Evolutionary conservation across 306 rosid genomes (phyloP), one percentile per base, ranked within the genome.

Genomic region (Prosopis cineraria): DNA sequence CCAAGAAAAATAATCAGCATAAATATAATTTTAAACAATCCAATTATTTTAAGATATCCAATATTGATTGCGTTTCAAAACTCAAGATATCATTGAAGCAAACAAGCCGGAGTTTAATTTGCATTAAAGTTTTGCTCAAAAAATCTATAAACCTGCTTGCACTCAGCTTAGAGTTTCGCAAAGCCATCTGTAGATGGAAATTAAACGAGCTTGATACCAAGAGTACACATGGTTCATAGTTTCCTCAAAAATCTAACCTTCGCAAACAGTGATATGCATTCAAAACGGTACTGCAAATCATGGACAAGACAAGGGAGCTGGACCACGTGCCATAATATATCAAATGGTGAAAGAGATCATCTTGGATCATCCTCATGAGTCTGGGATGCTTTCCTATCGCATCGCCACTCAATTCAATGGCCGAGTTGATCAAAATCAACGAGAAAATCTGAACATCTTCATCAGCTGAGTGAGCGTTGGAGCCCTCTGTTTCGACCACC

Each of bases 251-350:
- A 31, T 55, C 83, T 65, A 74, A 93, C 98, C 97, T 91, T 75
- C 94, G 78, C 25, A 95, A 87, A 87, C 91, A 95, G 90, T 89
- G 89, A 70, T 89, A 93, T 68, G 82, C 56, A 66, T 93, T 95
- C 93, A 93, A 84, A 44, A 95, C 98, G 0, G 99, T 90, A 83
- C 97, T 88, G 89, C 96, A 95, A 73, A 93, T 93, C 98, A 95
- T 93, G 80, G 99, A 93, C 31, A 95, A 75, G 39, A 95, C 93
- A 74, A 89, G 89, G 1, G 98, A 89, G 79, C 87, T 93, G 0
- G 96, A 88, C 83, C 91, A 68, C 5, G 89, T 77, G 2, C 98
- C 99, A 47, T 91, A 93, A 63, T 93, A 87, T 68, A 95, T 90
- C 87, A 95, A 85, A 85, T 95, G 99, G 74, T 95, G 97, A 79